Base-by-base conservation (phyloP, 805 yeast genomes). In the Torulaspora indica region DNA sequence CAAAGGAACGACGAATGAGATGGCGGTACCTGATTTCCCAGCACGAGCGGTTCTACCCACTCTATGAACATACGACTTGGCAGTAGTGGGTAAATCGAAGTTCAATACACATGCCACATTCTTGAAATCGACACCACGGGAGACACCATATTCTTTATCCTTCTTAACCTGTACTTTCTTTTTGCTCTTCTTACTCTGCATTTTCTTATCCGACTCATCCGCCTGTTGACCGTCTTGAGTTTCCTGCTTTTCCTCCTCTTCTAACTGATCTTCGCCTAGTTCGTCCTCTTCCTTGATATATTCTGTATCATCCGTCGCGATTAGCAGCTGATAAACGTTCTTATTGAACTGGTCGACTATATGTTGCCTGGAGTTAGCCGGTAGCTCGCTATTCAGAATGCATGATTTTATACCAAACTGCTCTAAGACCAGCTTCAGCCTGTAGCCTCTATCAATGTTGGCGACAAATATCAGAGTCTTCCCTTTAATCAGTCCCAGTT, bases 41-140 rank as follows among this genome's bases (percentile, higher is more conserved):
- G 96, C 98, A 68, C 98, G 81, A 4, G 98, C 98, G 4, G 98
- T 93, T 71, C 98, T 81, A 40, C 98, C 98, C 29, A 93, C 78
- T 62, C 98, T 78, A 66, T 93, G 98, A 24, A 88, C 82, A 61
- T 93, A 93, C 2, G 95, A 79, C 61, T 83, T 85, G 4, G 97
- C 82, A 8, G 95, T 81, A 3, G 86, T 77, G 32, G 98, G 98
- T 55, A 93, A 71, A 63, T 93, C 98, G 64, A 93, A 93, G 67
- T 93, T 93, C 52, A 93, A 71, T 6, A 93, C 98, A 70, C 98
- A 93, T 7, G 97, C 93, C 47, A 93, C 98, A 57, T 93, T 91
- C 57, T 78, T 82, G 73, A 93, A 93, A 68, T 93, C 98, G 31
- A 93, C 95, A 60, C 98, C 98, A 66, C 98, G 79, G 20, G 96